phyloP scores from a whole-genome alignment of 139 green algal genomes.

The Chlorella sp. region DNA sequence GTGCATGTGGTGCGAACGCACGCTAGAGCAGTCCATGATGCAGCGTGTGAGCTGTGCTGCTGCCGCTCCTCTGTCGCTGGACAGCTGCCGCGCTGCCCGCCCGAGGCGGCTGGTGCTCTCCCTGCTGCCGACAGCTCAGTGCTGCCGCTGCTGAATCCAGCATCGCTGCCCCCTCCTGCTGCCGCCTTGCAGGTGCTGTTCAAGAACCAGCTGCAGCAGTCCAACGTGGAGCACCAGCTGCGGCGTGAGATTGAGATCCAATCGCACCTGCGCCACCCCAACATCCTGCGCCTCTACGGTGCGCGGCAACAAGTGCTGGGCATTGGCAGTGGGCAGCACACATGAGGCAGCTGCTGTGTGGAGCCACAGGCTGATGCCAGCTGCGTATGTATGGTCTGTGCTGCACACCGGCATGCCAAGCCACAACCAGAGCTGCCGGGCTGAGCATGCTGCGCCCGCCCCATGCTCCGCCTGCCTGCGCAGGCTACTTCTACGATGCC shows the following conservation, averaged over 20 bases:
- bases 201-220: slow-evolving; percentile 95
- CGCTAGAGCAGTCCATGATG: no score
- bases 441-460: neutral
- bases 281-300: slow-evolving; percentile 98
- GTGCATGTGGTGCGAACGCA: neutral
- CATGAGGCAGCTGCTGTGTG: no score
- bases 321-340: no score
- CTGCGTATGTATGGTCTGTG: no score
- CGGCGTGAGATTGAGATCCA: slow-evolving; percentile 99
- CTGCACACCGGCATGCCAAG: no score
- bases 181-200: slow-evolving; percentile 86
- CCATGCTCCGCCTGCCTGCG: neutral
- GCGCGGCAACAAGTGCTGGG: neutral
- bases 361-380: no score
- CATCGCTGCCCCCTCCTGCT: neutral
- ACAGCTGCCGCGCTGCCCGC: neutral
- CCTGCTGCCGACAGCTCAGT: neutral
- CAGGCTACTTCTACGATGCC: slow-evolving; percentile 92
- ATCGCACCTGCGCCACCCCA: slow-evolving; percentile 95
- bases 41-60: neutral
- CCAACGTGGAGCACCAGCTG: slow-evolving; percentile 98
- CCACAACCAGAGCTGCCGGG: no score
- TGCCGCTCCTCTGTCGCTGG: neutral
- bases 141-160: neutral
- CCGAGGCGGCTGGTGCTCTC: neutral